Evolutionary conservation across 2,329 filamentous ascomycete genomes (phyloP).

Genomic region (Curvularia sp.): DNA sequence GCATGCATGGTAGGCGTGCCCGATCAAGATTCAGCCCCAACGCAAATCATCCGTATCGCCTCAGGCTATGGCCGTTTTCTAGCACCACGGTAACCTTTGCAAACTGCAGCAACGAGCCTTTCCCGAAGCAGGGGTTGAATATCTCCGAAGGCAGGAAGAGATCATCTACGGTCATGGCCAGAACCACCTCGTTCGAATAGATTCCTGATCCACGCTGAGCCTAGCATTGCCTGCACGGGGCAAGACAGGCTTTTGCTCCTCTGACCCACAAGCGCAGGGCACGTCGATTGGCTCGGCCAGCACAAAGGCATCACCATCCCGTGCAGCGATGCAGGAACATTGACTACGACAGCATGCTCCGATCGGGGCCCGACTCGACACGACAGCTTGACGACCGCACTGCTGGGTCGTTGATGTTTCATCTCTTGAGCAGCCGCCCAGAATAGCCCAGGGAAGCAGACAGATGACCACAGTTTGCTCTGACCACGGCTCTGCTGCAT

Average conservation of each 20-base stretch:
- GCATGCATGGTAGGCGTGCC: constrained; percentile 44
- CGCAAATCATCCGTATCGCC: constrained; percentile 54
- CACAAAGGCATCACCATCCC: constrained; percentile 45
- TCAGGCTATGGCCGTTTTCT: constrained; percentile 55
- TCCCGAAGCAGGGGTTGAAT: constrained; percentile 53
- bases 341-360: constrained; percentile 49
- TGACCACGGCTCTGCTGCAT: constrained; percentile 32
- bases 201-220: constrained; percentile 44
- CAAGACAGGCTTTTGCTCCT: constrained; percentile 33
- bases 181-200: constrained; percentile 46
- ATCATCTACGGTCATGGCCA: constrained; percentile 48
- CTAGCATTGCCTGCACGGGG: constrained; percentile 52
- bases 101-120: constrained; percentile 56
- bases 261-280: constrained; percentile 30
- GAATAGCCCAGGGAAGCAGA: constrained; percentile 50
- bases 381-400: constrained; percentile 43
- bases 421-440: constrained; percentile 47
- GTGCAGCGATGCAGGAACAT: constrained; percentile 55
- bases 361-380: constrained; percentile 47
- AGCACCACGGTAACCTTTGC: constrained; percentile 57
- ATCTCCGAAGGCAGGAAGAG: constrained; percentile 52
- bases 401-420: constrained; percentile 49
- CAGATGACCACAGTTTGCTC: constrained; percentile 48
- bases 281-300: constrained; percentile 42
- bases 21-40: constrained; percentile 57